Conservation (phyloP, 2,329 filamentous ascomycete species). For the Fusarium liriodendri region DNA sequence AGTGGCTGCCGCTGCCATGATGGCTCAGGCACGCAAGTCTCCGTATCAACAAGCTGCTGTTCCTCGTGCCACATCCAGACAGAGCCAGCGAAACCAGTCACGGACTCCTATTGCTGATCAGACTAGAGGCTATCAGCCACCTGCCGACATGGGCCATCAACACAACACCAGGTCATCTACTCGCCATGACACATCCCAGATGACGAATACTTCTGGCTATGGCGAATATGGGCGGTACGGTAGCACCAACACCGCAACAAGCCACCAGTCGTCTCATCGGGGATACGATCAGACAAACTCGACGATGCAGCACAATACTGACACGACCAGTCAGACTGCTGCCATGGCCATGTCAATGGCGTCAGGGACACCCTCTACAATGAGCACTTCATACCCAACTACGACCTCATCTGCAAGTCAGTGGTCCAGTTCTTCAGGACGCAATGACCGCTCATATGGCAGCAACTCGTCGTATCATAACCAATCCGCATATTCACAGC, state of each 20-base stretch:
- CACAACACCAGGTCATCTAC: conserved; percentile 6
- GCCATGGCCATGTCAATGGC: conserved; percentile 37
- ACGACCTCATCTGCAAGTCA: conserved; percentile 40
- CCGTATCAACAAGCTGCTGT: conserved; percentile 43
- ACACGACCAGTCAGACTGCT: conserved; percentile 43
- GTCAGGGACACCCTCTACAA: conserved; percentile 27
- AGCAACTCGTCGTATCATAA: conserved; percentile 26
- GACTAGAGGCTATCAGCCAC: conserved; percentile 30
- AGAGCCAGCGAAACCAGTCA: conserved; percentile 48
- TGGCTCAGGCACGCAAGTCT: conserved; percentile 46
- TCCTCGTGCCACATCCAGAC: conserved; percentile 48
- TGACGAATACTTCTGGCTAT: conserved; percentile 27
- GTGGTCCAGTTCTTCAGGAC: conserved; percentile 34
- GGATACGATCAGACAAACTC: conserved; percentile 48
- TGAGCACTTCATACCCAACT: conserved; percentile 32
- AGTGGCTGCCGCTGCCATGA: conserved; percentile 43
- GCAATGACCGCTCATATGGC: conserved; percentile 26
- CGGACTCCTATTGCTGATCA: conserved; percentile 44
- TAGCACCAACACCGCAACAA: conserved; percentile 1
- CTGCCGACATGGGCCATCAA: conserved; percentile 23
- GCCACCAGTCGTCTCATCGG: conserved; percentile 27
- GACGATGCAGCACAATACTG: neutral
- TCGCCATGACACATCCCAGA: conserved; percentile 21
- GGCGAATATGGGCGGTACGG: conserved; percentile 36
- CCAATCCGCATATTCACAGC: conserved; percentile 30